Percentiles rank a stretch among this genome's conserved stretches.
Evolutionary conservation across 805 yeast genomes (phyloP).

Genomic region (Lipomyces yamanashiensis): DNA sequence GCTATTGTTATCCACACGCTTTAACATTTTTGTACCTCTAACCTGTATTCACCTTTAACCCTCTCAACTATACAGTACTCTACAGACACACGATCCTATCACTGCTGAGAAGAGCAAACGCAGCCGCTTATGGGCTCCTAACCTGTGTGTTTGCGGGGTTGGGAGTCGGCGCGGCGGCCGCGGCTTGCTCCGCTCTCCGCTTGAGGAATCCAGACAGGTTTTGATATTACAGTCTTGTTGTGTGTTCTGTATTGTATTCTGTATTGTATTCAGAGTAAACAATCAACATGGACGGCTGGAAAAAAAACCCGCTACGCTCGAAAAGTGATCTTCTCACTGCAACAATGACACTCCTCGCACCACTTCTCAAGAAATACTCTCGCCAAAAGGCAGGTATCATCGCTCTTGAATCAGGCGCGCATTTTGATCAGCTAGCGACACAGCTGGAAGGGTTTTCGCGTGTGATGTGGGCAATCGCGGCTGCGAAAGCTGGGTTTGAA

Average conservation of each 20-base stretch:
- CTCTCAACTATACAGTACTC: too few relatives aligned
- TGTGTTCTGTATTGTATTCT: too few relatives aligned
- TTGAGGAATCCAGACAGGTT: neutral
- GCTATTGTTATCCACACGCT: too few relatives aligned
- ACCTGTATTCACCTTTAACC: too few relatives aligned
- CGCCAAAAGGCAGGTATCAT: constrained; percentile 23
- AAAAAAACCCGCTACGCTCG: constrained; percentile 2
- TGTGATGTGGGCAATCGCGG: constrained; percentile 45
- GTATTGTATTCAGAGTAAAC: too few relatives aligned
- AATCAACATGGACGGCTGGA: constrained; percentile 7
- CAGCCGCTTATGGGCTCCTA: neutral
- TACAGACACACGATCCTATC: neutral
- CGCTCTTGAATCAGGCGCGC: constrained; percentile 40
- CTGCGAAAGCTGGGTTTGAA: constrained; percentile 41
- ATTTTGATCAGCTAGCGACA: constrained; percentile 40
- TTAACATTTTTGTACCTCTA: too few relatives aligned
- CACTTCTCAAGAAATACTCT: constrained; percentile 17
- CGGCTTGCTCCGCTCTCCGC: constrained; percentile 11
- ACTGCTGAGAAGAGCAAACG: neutral
- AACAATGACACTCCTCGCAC: constrained; percentile 13
- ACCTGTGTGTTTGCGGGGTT: neutral
- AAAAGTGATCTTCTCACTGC: constrained; percentile 11
- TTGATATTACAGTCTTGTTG: too few relatives aligned
- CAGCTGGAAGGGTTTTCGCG: constrained; percentile 44
- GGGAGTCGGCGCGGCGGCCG: constrained; percentile 12